Evolutionary conservation across 139 green algal species (phyloP).

Genomic region (Chlamydomonas schloesseri): DNA sequence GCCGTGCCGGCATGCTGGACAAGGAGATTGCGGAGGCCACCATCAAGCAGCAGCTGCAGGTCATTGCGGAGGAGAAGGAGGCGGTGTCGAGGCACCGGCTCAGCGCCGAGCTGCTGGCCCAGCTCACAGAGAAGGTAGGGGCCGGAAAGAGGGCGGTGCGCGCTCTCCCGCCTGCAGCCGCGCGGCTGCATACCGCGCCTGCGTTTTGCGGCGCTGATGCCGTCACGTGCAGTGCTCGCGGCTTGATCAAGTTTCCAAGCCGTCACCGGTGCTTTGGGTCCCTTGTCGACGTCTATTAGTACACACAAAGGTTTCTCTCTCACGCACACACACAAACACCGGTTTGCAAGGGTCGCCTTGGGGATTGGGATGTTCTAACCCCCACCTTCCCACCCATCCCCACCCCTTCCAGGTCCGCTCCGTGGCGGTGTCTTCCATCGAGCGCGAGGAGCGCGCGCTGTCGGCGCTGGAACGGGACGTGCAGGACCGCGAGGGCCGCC

Average conservation of each 20-base stretch:
- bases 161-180: not conserved
- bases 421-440: slow-evolving; percentile 45
- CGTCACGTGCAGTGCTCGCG: too few species aligned
- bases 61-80: slow-evolving; percentile 62
- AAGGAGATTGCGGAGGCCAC: slow-evolving; percentile 62
- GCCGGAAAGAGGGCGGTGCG: not conserved
- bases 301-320: too few species aligned
- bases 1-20: slow-evolving; percentile 51
- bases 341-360: too few species aligned
- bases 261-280: too few species aligned
- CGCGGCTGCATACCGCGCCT: too few species aligned
- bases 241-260: too few species aligned
- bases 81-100: slow-evolving; percentile 40
- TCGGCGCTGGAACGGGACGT: slow-evolving; percentile 53
- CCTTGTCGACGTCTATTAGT: too few species aligned
- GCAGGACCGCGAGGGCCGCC: slow-evolving; percentile 51
- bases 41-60: slow-evolving; percentile 50
- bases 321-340: too few species aligned
- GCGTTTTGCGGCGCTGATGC: too few species aligned
- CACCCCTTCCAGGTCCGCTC: slow-evolving; percentile 32
- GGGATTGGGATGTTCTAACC: too few species aligned
- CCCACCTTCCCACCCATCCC: too few species aligned
- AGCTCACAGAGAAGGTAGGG: slow-evolving; percentile 58
- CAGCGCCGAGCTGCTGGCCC: slow-evolving; percentile 52
- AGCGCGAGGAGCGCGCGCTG: slow-evolving; percentile 60